These are phyloP conservation scores for Takakia lepidozioides DNA, from an alignment of 225 moss, liverwort and hornwort genomes.

Conservation along the genomic window DNA sequence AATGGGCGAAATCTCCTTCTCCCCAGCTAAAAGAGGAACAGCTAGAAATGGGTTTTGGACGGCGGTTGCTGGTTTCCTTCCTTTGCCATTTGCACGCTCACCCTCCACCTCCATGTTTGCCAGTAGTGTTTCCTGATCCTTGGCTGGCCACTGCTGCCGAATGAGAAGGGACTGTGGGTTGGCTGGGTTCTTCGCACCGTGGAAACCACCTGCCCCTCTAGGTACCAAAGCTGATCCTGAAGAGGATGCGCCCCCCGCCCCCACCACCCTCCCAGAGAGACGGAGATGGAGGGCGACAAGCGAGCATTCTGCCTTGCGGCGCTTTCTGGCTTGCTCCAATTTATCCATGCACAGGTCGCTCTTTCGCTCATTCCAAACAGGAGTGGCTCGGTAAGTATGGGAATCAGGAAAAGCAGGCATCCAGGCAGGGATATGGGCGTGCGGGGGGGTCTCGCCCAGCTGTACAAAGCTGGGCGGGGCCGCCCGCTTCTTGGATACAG, in stretches of 20 bases:
- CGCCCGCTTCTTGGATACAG: constrained; percentile 59
- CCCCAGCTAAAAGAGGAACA: constrained; percentile 59
- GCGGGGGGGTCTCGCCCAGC: constrained; percentile 77
- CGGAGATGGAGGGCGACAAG: constrained; percentile 74
- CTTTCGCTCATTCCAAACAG: constrained; percentile 90
- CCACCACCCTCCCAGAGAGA: constrained; percentile 53
- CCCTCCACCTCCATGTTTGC: constrained; percentile 49
- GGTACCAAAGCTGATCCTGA: too few relatives aligned
- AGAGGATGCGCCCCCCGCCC: too few relatives aligned
- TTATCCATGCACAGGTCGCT: constrained; percentile 85
- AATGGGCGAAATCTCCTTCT: constrained; percentile 51
- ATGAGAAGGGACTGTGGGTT: constrained; percentile 41
- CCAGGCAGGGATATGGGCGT: constrained; percentile 82
- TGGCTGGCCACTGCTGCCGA: constrained; percentile 81
- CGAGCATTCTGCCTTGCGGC: constrained; percentile 81
- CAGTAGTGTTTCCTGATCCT: constrained; percentile 56
- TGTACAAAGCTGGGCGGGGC: constrained; percentile 73
- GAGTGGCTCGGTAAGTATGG: constrained; percentile 87
- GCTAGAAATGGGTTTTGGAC: constrained; percentile 79
- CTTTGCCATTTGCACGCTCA: constrained; percentile 61
- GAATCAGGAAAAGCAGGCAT: constrained; percentile 93
- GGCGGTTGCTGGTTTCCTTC: constrained; percentile 54
- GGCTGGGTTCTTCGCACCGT: constrained; percentile 21
- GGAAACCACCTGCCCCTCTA: constrained; percentile 13
- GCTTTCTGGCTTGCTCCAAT: constrained; percentile 74